These are phyloP conservation scores for Barnettozyma californica DNA, from an alignment of 805 yeast species.

Conservation along the genomic window DNA sequence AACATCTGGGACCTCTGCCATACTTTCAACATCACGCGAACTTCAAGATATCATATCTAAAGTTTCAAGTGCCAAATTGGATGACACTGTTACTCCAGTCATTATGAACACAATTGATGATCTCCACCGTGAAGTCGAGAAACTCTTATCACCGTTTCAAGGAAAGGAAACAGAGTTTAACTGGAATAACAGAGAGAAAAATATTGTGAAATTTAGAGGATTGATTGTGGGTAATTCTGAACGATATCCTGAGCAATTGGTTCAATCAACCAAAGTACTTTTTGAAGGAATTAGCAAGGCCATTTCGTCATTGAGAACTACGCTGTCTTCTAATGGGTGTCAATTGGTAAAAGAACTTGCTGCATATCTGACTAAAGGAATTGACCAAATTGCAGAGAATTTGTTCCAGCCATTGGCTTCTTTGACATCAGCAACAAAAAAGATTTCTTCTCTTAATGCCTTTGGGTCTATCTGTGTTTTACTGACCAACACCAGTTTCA, in stretches of 20 bases:
- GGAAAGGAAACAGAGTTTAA: slow-evolving; percentile 85
- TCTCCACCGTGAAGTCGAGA: slow-evolving; percentile 25
- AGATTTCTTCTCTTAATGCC: slow-evolving; percentile 30
- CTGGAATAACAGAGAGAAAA: slow-evolving; percentile 72
- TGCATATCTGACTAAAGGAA: slow-evolving; percentile 19
- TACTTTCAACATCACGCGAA: slow-evolving; percentile 10
- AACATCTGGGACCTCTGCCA: slow-evolving; percentile 1
- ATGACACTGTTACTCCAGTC: slow-evolving; percentile 13
- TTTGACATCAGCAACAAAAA: slow-evolving; percentile 34
- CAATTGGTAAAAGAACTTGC: slow-evolving; percentile 65
- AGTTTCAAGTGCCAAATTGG: slow-evolving; percentile 20
- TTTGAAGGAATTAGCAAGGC: slow-evolving; percentile 63
- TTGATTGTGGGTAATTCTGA: slow-evolving; percentile 55
- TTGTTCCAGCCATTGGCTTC: slow-evolving; percentile 29
- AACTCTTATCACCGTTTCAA: slow-evolving; percentile 39
- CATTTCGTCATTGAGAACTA: slow-evolving; percentile 72
- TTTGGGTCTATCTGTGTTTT: slow-evolving; percentile 42
- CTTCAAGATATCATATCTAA: slow-evolving; percentile 12
- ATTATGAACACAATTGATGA: slow-evolving; percentile 13
- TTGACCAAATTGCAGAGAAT: slow-evolving; percentile 31
- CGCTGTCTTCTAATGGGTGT: slow-evolving; percentile 71
- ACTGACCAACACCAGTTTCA: slow-evolving; percentile 49
- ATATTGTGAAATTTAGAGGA: slow-evolving; percentile 50
- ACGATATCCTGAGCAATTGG: slow-evolving; percentile 34
- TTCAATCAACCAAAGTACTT: slow-evolving; percentile 31